A percentile compares a stretch with the other conserved stretches of the same genome.
phyloP scores from a whole-genome alignment of 768 basidiomycete genomes.

The Boletus vinaceobasis region DNA sequence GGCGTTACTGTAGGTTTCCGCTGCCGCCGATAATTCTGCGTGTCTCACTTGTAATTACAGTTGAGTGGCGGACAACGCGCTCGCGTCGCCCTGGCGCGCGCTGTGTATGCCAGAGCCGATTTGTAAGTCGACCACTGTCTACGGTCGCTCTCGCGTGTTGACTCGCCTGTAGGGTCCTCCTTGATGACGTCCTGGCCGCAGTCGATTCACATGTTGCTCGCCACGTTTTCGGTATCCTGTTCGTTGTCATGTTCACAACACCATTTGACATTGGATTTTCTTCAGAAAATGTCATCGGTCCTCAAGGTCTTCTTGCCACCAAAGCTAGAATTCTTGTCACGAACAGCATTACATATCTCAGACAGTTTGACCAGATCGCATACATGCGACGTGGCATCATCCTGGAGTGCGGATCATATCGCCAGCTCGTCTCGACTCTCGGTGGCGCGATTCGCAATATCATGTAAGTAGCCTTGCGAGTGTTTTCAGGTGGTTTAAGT shows the following conservation, averaged over 20 bases:
- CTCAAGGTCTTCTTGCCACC: slow-evolving; percentile 71
- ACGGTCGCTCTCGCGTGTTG: neutral
- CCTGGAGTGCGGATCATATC: slow-evolving; percentile 69
- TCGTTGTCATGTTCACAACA: neutral
- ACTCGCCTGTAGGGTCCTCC: slow-evolving; percentile 49
- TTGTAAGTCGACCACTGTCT: slow-evolving; percentile 44
- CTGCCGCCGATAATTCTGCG: slow-evolving; percentile 2
- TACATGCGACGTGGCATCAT: slow-evolving; percentile 83
- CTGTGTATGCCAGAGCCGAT: slow-evolving; percentile 90
- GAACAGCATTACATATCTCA: slow-evolving; percentile 81
- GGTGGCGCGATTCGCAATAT: slow-evolving; percentile 71
- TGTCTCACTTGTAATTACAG: slow-evolving; percentile 34
- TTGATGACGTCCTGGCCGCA: slow-evolving; percentile 89
- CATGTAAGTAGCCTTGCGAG: slow-evolving; percentile 47
- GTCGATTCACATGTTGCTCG: slow-evolving; percentile 86
- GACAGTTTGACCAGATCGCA: slow-evolving; percentile 68
- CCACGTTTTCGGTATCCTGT: slow-evolving; percentile 66
- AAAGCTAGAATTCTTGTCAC: slow-evolving; percentile 87
- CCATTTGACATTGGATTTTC: slow-evolving; percentile 1
- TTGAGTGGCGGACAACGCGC: slow-evolving; percentile 84
- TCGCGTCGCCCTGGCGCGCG: slow-evolving; percentile 78
- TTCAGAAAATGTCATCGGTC: slow-evolving; percentile 81
- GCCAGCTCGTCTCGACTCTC: slow-evolving; percentile 52
- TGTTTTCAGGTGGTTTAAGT: neutral
- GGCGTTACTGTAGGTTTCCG: slow-evolving; percentile 52